Evolutionary conservation across 441 rosid genomes (phyloP), one percentile per base, ranked within the genome.

Genomic region (Corymbia citriodora): DNA sequence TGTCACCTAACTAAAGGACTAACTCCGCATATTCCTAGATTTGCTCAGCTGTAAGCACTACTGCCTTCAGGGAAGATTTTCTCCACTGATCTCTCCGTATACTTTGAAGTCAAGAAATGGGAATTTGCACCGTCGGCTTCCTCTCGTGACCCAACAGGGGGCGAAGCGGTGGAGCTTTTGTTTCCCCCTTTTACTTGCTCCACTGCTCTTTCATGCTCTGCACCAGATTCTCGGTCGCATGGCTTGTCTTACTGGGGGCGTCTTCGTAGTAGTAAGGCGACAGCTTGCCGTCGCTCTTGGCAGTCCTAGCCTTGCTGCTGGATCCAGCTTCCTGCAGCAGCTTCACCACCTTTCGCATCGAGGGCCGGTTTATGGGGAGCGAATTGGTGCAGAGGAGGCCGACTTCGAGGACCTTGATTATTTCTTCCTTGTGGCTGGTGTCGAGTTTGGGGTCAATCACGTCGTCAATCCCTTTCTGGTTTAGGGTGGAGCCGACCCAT

Each of bases 221-320:
- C 45, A 59, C 90, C 16, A 33, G 59, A 2, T 90, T 72, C 74
- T 82, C 90, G 87, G 86, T 88, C 93, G 10, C 59, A 48, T 17
- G 72, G 92, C 90, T 88, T 72, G 91, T 72, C 40, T 90, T 93
- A 83, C 90, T 93, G 33, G 79, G 50, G 52, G 91, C 90, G 33
- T 95, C 98, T 81, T 96, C 97, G n/a, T 88, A 88, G 92, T 93
- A 95, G 93, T 95, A 97, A 8, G 98, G 98, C 29, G 98, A 93
- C 87, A 96, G 93, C 92, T 93, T 94, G 79, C 97, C 97, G 29
- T 95, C 94, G 88, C 92, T 94, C 55, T 90, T 92, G 15, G 52
- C 52, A 49, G 89, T 89, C 89, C 92, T 93, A 36, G 90, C 88
- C 91, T 81, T 90, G 92, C 33, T 89, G 72, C 89, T 92, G 29